Evolutionary conservation across 495 filamentous ascomycete species (phyloP), one percentile per base, ranked within the genome.

Genomic region (Cenococcum geophilum): DNA sequence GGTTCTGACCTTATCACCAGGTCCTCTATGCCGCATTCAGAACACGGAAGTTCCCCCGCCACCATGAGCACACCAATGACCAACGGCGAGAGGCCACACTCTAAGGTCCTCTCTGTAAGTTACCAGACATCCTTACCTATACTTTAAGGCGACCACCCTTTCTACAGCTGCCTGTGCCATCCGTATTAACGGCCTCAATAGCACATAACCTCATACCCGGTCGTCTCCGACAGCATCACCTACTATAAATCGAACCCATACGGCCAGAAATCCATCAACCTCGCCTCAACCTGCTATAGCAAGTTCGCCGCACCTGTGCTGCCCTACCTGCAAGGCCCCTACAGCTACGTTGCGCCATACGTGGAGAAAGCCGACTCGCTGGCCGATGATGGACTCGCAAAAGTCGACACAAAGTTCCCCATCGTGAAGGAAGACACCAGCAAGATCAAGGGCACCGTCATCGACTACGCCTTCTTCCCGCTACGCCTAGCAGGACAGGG

Each of bases 151-250:
- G 9, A 16, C n/a, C 20, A 22, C 55, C 11, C 3, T 22, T 4
- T 32, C 21, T 49, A 35, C 18, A 21, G 40, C 55, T 35, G 35
- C 23, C 21, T 57, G 35, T n/a, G 40, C 58, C 34, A 36, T 9
- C 59, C 35, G 22, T 52, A 21, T 10, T 50, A 37, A 50, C 49
- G n/a, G 23, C 23, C 42, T 18, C 42, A 37, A 36, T 60, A 95
- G 87, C 92, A 97, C 71, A 81, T 97, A 62, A 80, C 81, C 42
- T 86, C 84, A 62, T 96, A 95, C 77, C 93, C 93, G 10, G 76
- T 93, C 55, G 81, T 97, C 71, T 85, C 83, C 68, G 91, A 95
- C 73, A 77, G 83, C 68, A 84, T 96, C 76, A 71, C 77, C 40
- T 82, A 82, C 71, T 87, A 92, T 81, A 89, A 92, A 71, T 78